Base-by-base conservation (phyloP, 345 rosid genomes). In the Populus pruinosa region DNA sequence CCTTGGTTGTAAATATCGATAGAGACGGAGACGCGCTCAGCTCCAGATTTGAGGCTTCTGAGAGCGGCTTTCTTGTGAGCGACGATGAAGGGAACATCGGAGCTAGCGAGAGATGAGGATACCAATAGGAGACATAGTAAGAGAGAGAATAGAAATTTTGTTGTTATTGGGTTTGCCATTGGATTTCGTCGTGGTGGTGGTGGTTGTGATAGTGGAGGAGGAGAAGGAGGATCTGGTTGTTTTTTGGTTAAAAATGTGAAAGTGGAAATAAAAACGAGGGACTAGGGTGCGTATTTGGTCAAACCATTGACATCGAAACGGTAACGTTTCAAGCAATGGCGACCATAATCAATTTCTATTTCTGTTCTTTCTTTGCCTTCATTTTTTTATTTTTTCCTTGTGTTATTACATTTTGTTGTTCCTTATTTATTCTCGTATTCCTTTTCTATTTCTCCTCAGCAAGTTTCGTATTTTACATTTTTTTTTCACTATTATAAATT, bases 1-100 rank as follows among this genome's bases (percentile, higher is more conserved):
- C 99, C 98, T 79, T 92, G 97, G 47, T 96, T 96, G 86, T 94
- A 92, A 87, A 96, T 87, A 74, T 96, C 97, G 72, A 89, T 77
- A 49, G 97, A 87, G 78, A 96, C 97, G 38, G 80, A 78, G 89
- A 96, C 93, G 49, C 94, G 97, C 75, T 96, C 98, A 67, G 87
- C 85, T 74, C 98, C 98, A 59, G 98, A 89, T 80, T 90, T 96
- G 87, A 91, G 94, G 73, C 96, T 74, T 75, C 79, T 87, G 78
- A 89, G 91, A 69, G 94, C 79, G 29, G 93, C 98, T 87, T 95
- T 93, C 94, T 95, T 93, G 86, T 93, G 93, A 16, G 91, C 99
- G 67, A 96, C 90, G 67, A 96, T 85, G 89, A 94, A 94, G 38
- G 98, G 98, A 41, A 86, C 94, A 74, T 94, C 99, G 70, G 90